Percentiles rank a stretch among this genome's conserved stretches.
These are phyloP conservation scores for Phaeotremella fagi DNA, from an alignment of 768 basidiomycete species.

Conservation along the genomic window DNA sequence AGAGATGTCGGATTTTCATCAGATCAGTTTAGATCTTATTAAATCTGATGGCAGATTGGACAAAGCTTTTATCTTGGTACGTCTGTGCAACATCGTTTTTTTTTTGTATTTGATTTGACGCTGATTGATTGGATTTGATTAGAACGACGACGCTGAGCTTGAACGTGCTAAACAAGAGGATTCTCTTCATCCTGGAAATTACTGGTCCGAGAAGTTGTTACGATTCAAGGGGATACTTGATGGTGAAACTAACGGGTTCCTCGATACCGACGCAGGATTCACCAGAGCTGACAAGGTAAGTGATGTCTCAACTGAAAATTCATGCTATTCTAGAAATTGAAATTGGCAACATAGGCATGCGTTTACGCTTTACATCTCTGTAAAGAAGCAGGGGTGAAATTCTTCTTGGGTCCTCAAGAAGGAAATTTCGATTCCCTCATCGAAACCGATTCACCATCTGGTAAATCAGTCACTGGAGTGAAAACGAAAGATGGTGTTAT, in stretches of 20 bases:
- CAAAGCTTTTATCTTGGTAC: constrained; percentile 4
- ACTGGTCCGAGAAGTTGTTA: constrained; percentile 18
- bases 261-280: constrained; percentile 28
- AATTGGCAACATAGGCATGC: constrained; percentile 19
- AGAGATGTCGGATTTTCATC: constrained; percentile 4
- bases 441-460: neutral
- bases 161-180: constrained; percentile 6
- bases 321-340: too few relatives aligned
- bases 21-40: constrained; percentile 3
- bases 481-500: constrained; percentile 21
- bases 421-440: constrained; percentile 20
- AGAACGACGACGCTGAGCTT: constrained; percentile 8
- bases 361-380: constrained; percentile 20
- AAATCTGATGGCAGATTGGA: constrained; percentile 1
- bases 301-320: neutral
- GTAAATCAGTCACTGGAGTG: constrained; percentile 12
- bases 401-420: constrained; percentile 14
- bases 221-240: constrained; percentile 3
- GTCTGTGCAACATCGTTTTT: too few relatives aligned
- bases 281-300: constrained; percentile 24
- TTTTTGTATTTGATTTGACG: neutral
- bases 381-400: constrained; percentile 22
- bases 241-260: constrained; percentile 16
- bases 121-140: neutral
- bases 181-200: neutral